phyloP scores from a whole-genome alignment of 768 basidiomycete species.

The Tubosaeta brunneosetosa region DNA sequence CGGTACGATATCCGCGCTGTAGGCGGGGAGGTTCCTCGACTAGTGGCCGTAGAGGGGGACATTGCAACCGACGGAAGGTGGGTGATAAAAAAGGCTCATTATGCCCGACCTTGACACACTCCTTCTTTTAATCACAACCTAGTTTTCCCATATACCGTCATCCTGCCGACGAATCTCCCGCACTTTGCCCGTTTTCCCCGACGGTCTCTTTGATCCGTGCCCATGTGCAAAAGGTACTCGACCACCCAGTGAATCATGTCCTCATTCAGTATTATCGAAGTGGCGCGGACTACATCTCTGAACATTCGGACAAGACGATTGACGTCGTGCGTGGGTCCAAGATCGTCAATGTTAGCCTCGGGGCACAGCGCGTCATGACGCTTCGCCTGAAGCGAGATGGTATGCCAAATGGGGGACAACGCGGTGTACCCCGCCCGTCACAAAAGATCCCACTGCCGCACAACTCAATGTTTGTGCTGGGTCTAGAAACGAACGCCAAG shows the following conservation, averaged over 20 bases:
- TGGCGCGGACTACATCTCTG: slow-evolving; percentile 79
- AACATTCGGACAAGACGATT: slow-evolving; percentile 84
- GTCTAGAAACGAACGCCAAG: slow-evolving; percentile 62
- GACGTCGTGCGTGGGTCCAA: slow-evolving; percentile 70
- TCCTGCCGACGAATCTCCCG: slow-evolving; percentile 75
- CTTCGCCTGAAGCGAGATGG: slow-evolving; percentile 61
- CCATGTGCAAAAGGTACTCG: slow-evolving; percentile 52
- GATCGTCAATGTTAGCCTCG: slow-evolving; percentile 78
- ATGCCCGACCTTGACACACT: not conserved
- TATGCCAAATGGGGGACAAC: slow-evolving; percentile 11
- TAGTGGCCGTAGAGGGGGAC: slow-evolving; percentile 59
- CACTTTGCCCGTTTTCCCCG: slow-evolving; percentile 59
- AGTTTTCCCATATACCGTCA: slow-evolving; percentile 81
- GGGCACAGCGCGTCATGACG: slow-evolving; percentile 73
- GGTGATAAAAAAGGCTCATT: slow-evolving; percentile 14
- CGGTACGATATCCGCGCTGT: slow-evolving; percentile 4
- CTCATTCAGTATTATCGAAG: slow-evolving; percentile 78
- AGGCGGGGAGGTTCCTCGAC: slow-evolving; percentile 72
- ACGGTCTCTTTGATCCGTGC: slow-evolving; percentile 63
- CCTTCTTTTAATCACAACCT: not conserved
- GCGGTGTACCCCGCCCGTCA: slow-evolving; percentile 33
- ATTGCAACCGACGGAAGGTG: slow-evolving; percentile 50
- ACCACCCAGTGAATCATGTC: slow-evolving; percentile 76
- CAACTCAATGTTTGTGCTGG: slow-evolving; percentile 81
- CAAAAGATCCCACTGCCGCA: slow-evolving; percentile 74